A percentile compares a stretch with the other conserved stretches of the same genome.
phyloP scores from a whole-genome alignment of 805 yeast species.

The Isabelozyma heimii region DNA sequence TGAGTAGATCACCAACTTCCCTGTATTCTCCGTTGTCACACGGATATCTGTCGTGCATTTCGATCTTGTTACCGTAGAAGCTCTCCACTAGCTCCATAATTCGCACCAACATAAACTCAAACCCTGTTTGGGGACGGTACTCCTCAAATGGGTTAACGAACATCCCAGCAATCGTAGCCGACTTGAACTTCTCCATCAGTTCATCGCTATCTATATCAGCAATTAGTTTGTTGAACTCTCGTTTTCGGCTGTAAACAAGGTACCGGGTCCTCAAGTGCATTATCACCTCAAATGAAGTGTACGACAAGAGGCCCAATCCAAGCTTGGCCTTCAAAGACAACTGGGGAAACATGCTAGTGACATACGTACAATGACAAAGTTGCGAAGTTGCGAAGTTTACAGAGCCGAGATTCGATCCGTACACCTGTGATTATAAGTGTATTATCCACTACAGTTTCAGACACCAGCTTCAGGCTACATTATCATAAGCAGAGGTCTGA shows the following conservation, averaged over 20 bases:
- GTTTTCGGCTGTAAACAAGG: constrained; percentile 48
- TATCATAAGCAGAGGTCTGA: no score
- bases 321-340: constrained; percentile 33
- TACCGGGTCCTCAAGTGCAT: constrained; percentile 53
- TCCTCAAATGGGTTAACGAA: constrained; percentile 90
- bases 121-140: constrained; percentile 84
- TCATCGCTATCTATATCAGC: constrained; percentile 8
- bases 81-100: constrained; percentile 68
- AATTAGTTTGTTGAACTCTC: constrained; percentile 17
- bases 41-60: constrained; percentile 32
- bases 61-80: constrained; percentile 34
- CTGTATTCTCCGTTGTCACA: constrained; percentile 48
- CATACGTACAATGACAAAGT: background rate
- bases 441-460: no score
- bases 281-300: constrained; percentile 64
- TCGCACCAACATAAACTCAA: constrained; percentile 78
- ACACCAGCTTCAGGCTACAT: no score
- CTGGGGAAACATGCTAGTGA: background rate
- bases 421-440: background rate
- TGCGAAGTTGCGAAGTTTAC: no score
- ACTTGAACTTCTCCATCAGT: constrained; percentile 22
- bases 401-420: no score
- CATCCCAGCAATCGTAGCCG: constrained; percentile 61
- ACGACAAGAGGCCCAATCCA: constrained; percentile 48
- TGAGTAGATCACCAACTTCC: constrained; percentile 55